Evolutionary conservation across 2,329 filamentous ascomycete genomes (phyloP).

Genomic region (Scytalidium sp.): DNA sequence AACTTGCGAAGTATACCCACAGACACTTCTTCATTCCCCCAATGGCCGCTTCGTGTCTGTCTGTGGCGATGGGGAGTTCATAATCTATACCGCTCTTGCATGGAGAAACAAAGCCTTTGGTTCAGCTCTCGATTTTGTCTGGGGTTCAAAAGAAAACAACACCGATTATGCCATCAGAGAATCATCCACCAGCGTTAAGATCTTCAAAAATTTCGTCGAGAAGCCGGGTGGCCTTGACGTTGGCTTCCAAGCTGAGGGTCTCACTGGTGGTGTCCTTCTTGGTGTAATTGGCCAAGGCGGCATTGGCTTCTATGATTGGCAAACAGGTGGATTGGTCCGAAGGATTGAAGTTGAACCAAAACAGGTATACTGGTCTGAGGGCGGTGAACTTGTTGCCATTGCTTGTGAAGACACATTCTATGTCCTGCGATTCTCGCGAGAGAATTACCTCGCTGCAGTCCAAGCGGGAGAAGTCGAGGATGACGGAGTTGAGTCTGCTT

Average conservation of each 20-base stretch:
- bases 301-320: slow-evolving; percentile 96
- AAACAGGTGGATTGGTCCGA: slow-evolving; percentile 81
- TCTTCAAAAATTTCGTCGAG: slow-evolving; percentile 97
- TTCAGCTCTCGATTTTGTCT: slow-evolving; percentile 91
- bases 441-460: slow-evolving; percentile 80
- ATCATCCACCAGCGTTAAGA: slow-evolving; percentile 89
- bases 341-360: slow-evolving; percentile 80
- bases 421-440: slow-evolving; percentile 85
- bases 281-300: slow-evolving; percentile 95
- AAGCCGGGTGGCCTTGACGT: slow-evolving; percentile 86
- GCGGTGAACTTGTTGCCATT: slow-evolving; percentile 86
- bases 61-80: slow-evolving; percentile 97
- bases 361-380: slow-evolving; percentile 95
- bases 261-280: slow-evolving; percentile 84
- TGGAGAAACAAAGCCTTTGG: slow-evolving; percentile 98
- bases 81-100: slow-evolving; percentile 94
- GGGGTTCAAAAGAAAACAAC: slow-evolving; percentile 95
- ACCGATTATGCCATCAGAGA: slow-evolving; percentile 98
- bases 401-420: slow-evolving; percentile 96
- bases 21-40: slow-evolving; percentile 91
- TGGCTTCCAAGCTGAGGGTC: slow-evolving; percentile 89
- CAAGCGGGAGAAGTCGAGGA: slow-evolving; percentile 80
- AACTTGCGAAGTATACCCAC: slow-evolving; percentile 94
- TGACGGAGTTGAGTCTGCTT: slow-evolving; percentile 92
- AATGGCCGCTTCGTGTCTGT: slow-evolving; percentile 87